These are phyloP conservation scores for Fraxinus ornus DNA, from an alignment of 305 asterid genomes.

Conservation along the genomic window DNA sequence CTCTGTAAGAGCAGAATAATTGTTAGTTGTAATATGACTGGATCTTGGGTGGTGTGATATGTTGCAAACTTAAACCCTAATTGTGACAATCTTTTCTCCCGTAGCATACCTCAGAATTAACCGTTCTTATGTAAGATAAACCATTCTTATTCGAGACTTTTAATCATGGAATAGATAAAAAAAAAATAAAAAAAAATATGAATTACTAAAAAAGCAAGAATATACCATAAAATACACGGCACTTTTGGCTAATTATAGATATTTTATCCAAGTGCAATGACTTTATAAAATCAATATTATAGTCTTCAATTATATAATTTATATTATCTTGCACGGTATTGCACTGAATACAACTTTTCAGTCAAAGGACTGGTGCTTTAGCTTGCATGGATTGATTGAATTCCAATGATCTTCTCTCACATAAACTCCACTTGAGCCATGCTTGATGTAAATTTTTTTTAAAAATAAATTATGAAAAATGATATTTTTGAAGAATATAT, in stretches of 20 bases:
- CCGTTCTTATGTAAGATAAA: no score
- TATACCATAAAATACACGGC: neutral
- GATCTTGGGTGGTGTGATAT: no score
- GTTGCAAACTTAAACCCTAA: no score
- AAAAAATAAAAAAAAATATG: no score
- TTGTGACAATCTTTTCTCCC: no score
- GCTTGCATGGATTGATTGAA: neutral
- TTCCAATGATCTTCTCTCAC: neutral
- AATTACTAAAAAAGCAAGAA: neutral
- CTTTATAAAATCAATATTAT: neutral
- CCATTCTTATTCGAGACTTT: neutral
- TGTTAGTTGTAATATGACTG: no score
- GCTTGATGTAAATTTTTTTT: no score
- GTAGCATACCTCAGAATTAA: neutral
- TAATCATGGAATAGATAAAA: neutral
- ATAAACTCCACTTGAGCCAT: no score
- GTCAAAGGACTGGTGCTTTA: conserved; percentile 3
- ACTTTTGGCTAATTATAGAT: neutral
- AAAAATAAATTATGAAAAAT: no score
- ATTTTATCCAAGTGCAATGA: neutral
- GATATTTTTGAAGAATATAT: no score
- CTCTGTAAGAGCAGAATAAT: no score
- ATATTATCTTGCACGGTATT: neutral
- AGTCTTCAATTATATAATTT: neutral
- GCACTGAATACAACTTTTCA: neutral